Percentiles rank a stretch among this genome's conserved stretches.
Evolutionary conservation across 2,329 filamentous ascomycete genomes (phyloP).

Genomic region (Kalmusia sp.): DNA sequence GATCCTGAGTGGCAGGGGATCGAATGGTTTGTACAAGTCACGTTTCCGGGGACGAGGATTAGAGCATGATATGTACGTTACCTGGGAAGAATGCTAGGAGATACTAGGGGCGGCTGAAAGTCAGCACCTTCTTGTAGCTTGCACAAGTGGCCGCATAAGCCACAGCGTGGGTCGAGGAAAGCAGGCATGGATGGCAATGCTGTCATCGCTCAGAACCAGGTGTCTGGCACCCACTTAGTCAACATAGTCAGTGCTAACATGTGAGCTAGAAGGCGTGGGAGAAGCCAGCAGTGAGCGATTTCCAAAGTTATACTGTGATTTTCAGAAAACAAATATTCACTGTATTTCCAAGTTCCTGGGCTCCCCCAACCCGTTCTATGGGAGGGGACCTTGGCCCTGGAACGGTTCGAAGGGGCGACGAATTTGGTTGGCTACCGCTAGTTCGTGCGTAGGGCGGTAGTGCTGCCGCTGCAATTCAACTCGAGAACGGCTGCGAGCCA

Average conservation of each 20-base stretch:
- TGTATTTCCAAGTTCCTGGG: neutral
- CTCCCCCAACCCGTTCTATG: neutral
- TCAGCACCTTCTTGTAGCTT: conserved; percentile 20
- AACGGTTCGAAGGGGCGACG: conserved; percentile 11
- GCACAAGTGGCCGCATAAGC: conserved; percentile 19
- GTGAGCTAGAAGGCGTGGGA: neutral
- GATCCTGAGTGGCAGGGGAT: conserved; percentile 12
- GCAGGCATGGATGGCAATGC: conserved; percentile 7
- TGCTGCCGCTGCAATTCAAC: conserved; percentile 13
- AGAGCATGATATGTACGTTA: conserved; percentile 19
- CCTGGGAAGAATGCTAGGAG: conserved; percentile 7
- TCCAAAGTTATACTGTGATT: neutral
- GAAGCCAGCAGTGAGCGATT: neutral
- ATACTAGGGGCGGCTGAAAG: conserved; percentile 15
- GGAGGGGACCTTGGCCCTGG: conserved; percentile 6
- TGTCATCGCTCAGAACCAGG: conserved; percentile 20
- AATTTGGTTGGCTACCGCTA: conserved; percentile 15
- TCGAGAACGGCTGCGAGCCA: conserved; percentile 1
- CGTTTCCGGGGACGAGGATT: conserved; percentile 15
- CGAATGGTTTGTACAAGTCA: conserved; percentile 11
- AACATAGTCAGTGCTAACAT: neutral
- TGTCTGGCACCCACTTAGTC: conserved; percentile 1
- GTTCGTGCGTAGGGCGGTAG: conserved; percentile 13
- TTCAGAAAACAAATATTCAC: neutral
- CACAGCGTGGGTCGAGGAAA: conserved; percentile 17